Percentiles rank a stretch among this genome's conserved stretches.
Evolutionary conservation across 176 grass and related monocot genomes (phyloP).

Genomic region (Urochloa ruziziensis): DNA sequence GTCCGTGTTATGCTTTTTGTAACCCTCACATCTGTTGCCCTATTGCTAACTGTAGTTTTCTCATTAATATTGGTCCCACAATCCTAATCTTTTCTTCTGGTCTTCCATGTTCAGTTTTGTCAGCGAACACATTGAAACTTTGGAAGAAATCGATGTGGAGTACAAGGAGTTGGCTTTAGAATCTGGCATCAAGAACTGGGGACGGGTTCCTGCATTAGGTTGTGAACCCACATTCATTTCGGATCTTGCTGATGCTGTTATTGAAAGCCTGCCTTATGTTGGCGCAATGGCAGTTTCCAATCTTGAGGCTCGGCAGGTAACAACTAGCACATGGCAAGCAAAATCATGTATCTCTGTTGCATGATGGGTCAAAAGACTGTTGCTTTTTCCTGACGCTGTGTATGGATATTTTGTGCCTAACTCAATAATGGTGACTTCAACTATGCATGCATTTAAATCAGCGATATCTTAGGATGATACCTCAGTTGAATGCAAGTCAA

Average conservation of each 20-base stretch:
- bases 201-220: conserved; percentile 87
- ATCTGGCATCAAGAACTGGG: conserved; percentile 93
- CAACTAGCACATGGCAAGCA: conserved; percentile 16
- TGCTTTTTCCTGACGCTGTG: not conserved
- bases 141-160: conserved; percentile 99
- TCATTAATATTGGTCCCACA: not conserved
- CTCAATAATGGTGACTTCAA: not conserved
- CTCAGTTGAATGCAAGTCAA: not conserved
- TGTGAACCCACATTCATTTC: conserved; percentile 87
- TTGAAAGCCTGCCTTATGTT: conserved; percentile 96
- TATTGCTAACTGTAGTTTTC: not conserved
- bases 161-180: conserved; percentile 92
- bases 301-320: conserved; percentile 99
- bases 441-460: not conserved
- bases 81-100: conserved; percentile 8
- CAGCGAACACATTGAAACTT: conserved; percentile 98
- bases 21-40: not conserved
- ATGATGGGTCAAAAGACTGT: not conserved
- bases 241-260: conserved; percentile 89
- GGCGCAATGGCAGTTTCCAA: conserved; percentile 98
- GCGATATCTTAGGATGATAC: not conserved
- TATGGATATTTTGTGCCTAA: not conserved
- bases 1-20: not conserved
- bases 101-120: conserved; percentile 75
- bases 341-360: not conserved